Percentiles rank a stretch among this genome's conserved stretches.
Conservation (phyloP, 1,139 yeast species). For the Yamadazyma dendronema region DNA sequence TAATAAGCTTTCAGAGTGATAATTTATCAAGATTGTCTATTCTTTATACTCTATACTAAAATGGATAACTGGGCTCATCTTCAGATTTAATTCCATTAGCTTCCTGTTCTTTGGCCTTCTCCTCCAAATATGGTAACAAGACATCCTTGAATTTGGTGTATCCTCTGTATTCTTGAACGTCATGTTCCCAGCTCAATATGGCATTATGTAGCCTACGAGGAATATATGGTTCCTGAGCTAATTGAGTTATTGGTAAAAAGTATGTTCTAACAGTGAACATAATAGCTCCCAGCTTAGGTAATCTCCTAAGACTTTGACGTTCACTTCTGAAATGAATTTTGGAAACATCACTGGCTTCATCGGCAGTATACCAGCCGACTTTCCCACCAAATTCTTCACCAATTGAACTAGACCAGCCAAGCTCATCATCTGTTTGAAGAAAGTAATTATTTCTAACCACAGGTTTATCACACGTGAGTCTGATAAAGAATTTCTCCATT, state of each 20-base stretch:
- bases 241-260: conserved; percentile 51
- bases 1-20: neutral
- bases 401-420: conserved; percentile 65
- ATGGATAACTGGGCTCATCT: conserved; percentile 1
- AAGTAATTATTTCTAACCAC: conserved; percentile 67
- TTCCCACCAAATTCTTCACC: conserved; percentile 51
- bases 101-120: conserved; percentile 52
- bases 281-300: conserved; percentile 61
- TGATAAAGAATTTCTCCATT: conserved; percentile 62
- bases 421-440: conserved; percentile 58
- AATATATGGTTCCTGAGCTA: conserved; percentile 57
- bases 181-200: conserved; percentile 55
- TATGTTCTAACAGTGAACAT: conserved; percentile 65
- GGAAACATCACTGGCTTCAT: conserved; percentile 42
- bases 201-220: conserved; percentile 61
- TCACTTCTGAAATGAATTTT: conserved; percentile 61
- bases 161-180: conserved; percentile 61
- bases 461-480: conserved; percentile 54
- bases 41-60: neutral
- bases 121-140: conserved; percentile 53
- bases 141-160: conserved; percentile 51
- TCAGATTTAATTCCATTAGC: conserved; percentile 26
- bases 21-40: neutral
- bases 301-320: conserved; percentile 64
- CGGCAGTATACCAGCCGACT: conserved; percentile 64